Evolutionary conservation across 257 asterid species (phyloP), one percentile per base, ranked within the genome.

Genomic region (Petunia axillaris): DNA sequence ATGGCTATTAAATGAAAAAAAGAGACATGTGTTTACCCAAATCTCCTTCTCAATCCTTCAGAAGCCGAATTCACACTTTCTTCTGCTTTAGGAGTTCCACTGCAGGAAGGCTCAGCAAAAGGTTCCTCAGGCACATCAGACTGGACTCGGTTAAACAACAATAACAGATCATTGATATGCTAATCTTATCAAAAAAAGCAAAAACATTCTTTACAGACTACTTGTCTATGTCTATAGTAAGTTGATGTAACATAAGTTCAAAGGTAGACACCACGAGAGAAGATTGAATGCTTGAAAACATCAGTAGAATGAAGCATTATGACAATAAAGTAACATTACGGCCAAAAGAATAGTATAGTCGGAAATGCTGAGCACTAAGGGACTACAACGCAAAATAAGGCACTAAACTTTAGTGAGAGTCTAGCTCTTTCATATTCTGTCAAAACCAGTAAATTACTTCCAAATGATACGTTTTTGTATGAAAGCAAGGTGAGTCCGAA

Each of bases 21-120:
- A 13, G 38, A 2, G 15, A 40, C 8, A 46, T 58, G 78, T 81
- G 4, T 53, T 59, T 87, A 96, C 99, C 84, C 88, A 82, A 80
- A 6, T 88, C 99, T 92, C 89, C 94, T 90, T 87, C 99, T 90
- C 85, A 94, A 86, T 81, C 98, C 98, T 85, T 81, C 86, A 71
- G 90, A 85, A 78, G 90, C 84, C 77, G 94, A 83, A 57, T 67
- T 86, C 57, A 83, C 60, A 84, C 78, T 84, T 68, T 89, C 97
- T 75, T 81, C 93, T 36, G 91, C 67, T 78, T 75, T 85, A 79
- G 89, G 91, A 81, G 90, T 80, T 78, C 83, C 91, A 73, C 53
- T 76, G 66, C 68, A 81, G 78, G 85, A 83, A 78, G 81, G 76
- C 84, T 85, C 91, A 55, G 79, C 78, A 78, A 89, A 74, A 59